Evolutionary conservation across 768 basidiomycete genomes (phyloP), one percentile per base, ranked within the genome.

Genomic region (Termitomyces sp.): DNA sequence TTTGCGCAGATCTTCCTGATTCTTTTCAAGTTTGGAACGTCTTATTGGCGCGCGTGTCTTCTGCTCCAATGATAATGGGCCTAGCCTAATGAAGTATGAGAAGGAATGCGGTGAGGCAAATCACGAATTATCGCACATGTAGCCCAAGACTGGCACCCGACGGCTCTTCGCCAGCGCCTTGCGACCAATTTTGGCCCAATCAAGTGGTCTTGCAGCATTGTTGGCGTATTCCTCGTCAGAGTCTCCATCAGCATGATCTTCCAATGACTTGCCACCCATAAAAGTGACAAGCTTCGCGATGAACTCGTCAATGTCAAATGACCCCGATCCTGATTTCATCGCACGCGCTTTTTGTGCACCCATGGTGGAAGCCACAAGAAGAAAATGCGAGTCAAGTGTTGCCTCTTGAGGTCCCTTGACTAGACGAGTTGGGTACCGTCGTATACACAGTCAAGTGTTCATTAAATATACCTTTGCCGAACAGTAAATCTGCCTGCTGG

Each of bases 301-400:
- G 64, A 95, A 98, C 55, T 98, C 94, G 62, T 96, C 93, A 41
- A 90, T 76, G 66, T 99, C 96, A 66, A 98, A 99, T 15, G 88
- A 85, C 55, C 91, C 90, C 0, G 84, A 83, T 54, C 91, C 92
- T 0, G 92, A 84, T 70, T 92, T 94, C 84, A 96, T 87, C 31
- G 86, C 86, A 31, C 92, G 89, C n/a, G 94, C 94, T 68, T 95
- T 88, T 63, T 87, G 86, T 2, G 91, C 87, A 45, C 88, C 85
- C 64, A 92, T 83, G 59, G 84, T 87, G 3, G 92, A 87, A 12
- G 88, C 85, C 67, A 85, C 82, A 2, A 90, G 72, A 28, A 98
- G 81, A 24, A 95, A 80, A 42, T 81, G 79, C 0, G 96, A 94
- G 70, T 98, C 97, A 12, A 98, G 81, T 0, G 91, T 87, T 4